Evolutionary conservation across 306 rosid genomes (phyloP).

Genomic region (Cercis canadensis): DNA sequence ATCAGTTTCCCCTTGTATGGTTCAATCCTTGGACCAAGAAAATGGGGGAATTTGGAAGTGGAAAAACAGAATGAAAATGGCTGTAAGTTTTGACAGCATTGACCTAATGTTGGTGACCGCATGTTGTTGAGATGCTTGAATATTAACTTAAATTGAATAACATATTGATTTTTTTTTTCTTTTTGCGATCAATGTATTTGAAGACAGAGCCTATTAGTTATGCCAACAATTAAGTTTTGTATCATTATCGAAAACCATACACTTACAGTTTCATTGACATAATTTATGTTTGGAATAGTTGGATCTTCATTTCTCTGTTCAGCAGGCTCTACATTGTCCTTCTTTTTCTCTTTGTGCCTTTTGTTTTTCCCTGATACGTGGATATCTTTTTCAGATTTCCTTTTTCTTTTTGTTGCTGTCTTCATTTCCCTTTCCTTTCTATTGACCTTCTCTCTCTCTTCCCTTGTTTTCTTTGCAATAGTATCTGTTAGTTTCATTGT

Average conservation of each 20-base stretch:
- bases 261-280: not conserved
- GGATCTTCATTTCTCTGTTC: no score
- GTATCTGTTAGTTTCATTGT: conserved; percentile 18
- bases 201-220: not conserved
- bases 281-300: no score
- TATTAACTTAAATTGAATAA: no score
- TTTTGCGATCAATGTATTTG: not conserved
- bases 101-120: not conserved
- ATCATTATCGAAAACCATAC: not conserved
- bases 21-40: no score
- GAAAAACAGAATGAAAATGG: not conserved
- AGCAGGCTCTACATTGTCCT: no score
- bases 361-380: no score
- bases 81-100: not conserved
- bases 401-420: no score
- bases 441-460: conserved; percentile 1
- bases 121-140: not conserved
- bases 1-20: no score
- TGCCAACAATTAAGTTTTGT: not conserved
- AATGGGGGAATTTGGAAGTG: not conserved
- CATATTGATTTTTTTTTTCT: not conserved
- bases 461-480: conserved; percentile 7
- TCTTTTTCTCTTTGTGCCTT: no score
- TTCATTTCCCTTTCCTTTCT: not conserved
- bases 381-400: no score